Base-by-base conservation (phyloP, 331 rosid species). In the Malus hybrid region DNA sequence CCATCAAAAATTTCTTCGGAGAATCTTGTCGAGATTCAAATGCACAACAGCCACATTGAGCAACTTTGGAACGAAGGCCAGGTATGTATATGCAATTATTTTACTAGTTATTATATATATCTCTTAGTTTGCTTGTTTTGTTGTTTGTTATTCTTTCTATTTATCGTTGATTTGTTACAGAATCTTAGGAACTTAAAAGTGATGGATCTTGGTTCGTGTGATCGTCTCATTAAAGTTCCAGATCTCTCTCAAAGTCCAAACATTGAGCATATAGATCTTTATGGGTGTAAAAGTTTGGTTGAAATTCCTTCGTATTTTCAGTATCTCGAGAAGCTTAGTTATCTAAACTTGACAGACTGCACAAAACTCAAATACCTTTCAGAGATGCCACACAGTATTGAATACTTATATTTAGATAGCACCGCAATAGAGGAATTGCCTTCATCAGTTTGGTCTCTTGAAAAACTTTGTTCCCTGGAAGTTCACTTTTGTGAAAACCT, bases 21-120 rank as follows among this genome's bases (percentile, higher is more conserved):
- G 16, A 10, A 46, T 13, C 52, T 46, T 12, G 52, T 46, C 6
- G 18, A 46, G 52, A 13, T 46, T 14, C 55, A 48, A 4, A 14
- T 48, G 15, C 16, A 3, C 50, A 44, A 44, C 50, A 12, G 55
- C 19, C 19, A 14, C 2, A 16, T 77, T 7, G 29, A 70, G 65
- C 28, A 11, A 22, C 81, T 77, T 5, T 77, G 71, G 76, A 24
- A 61, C 4, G 15, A 62, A 61, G 76, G 9, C 32, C 56, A 77
- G 76, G 81, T 77, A 46, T 16, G 6, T 20, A 19, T 29, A 68
- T 68, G 34, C n/a, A 42, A 42, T 3, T 27, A 13, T 20, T 62
- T 28, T 13, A 28, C 28, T 24, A 27, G 32, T 60, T 60, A 6
- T 5, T 12, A 24, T 56, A 8, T 12, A 24, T 24, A 24, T 22